Conservation (phyloP, 306 rosid genomes). For the Trifolium pratense region DNA sequence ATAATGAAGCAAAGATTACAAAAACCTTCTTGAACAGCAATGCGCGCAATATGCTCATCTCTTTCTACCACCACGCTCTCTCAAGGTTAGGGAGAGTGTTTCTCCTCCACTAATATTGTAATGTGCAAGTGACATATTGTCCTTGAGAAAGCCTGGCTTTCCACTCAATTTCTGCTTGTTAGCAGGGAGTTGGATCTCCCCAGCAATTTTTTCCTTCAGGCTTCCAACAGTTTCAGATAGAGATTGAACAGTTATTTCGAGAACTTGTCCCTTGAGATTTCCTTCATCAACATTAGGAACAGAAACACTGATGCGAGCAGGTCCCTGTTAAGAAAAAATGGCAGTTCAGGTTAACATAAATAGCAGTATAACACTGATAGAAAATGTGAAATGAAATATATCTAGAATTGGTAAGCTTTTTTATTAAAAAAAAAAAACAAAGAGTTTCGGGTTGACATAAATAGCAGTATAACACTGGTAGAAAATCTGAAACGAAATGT, state of each 20-base stretch:
- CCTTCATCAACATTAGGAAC: constrained; percentile 93
- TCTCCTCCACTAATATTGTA: constrained; percentile 90
- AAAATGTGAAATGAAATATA: background rate
- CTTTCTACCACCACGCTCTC: constrained; percentile 99
- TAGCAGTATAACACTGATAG: background rate
- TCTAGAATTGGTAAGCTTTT: background rate
- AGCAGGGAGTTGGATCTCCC: constrained; percentile 96
- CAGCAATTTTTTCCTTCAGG: constrained; percentile 93
- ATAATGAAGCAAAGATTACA: constrained; percentile 50
- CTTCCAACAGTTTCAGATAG: constrained; percentile 85
- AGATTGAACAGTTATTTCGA: constrained; percentile 82
- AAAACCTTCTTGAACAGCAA: constrained; percentile 54
- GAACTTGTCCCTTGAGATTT: constrained; percentile 83
- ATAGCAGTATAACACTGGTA: background rate
- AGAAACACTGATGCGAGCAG: constrained; percentile 69
- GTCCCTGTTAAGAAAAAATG: constrained; percentile 62
- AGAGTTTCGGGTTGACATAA: constrained; percentile 8
- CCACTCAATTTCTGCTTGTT: constrained; percentile 98
- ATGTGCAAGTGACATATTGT: constrained; percentile 86
- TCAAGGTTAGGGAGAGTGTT: constrained; percentile 66
- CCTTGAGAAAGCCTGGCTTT: constrained; percentile 97
- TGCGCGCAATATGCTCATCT: constrained; percentile 55
- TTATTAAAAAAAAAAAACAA: background rate
- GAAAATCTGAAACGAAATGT: background rate
- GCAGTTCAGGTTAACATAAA: constrained; percentile 16